These are phyloP conservation scores for Hanseniaspora hatyaiensis DNA, from an alignment of 805 yeast genomes.

Conservation along the genomic window DNA sequence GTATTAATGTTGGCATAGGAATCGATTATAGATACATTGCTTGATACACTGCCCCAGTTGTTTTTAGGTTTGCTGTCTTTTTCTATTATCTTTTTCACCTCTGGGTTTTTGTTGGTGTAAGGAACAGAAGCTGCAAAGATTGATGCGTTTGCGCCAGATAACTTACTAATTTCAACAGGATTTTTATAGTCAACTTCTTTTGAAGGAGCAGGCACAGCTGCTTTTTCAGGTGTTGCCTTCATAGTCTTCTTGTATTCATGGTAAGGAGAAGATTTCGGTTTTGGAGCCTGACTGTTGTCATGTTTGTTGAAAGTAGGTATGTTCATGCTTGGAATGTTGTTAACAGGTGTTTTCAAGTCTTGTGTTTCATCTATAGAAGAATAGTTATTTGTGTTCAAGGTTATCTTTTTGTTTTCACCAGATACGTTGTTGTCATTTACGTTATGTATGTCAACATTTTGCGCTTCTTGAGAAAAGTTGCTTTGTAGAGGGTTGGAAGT, in stretches of 20 bases:
- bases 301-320: neutral
- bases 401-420: neutral
- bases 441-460: neutral
- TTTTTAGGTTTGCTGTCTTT: neutral
- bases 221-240: neutral
- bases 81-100: neutral
- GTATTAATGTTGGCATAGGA: slow-evolving; percentile 10
- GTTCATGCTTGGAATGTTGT: neutral
- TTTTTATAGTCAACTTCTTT: neutral
- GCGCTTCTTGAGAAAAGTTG: neutral
- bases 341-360: neutral
- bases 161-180: slow-evolving; percentile 11
- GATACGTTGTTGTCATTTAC: neutral
- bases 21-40: slow-evolving; percentile 10
- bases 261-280: slow-evolving; percentile 4
- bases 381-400: neutral
- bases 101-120: neutral
- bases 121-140: slow-evolving; percentile 11
- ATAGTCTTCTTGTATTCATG: slow-evolving; percentile 4
- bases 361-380: neutral
- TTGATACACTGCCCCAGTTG: slow-evolving; percentile 6
- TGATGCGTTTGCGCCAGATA: slow-evolving; percentile 9
- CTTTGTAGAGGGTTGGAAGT: slow-evolving; percentile 16
- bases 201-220: neutral
- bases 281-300: neutral